Evolutionary conservation across 352 stramenopile species (phyloP).

Genomic region (Globisporangium spinosum): DNA sequence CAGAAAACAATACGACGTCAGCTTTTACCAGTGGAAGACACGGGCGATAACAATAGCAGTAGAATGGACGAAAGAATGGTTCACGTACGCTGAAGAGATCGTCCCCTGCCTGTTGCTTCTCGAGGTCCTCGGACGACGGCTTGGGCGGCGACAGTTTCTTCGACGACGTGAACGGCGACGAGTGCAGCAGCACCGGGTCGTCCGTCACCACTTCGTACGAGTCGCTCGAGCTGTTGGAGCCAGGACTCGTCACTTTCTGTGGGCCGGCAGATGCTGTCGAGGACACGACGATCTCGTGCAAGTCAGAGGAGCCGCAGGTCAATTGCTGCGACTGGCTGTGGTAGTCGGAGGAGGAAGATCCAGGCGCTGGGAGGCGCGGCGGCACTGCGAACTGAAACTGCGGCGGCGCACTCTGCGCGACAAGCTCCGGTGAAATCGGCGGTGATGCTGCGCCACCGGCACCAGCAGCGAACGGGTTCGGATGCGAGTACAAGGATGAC

Average conservation of each 20-base stretch:
- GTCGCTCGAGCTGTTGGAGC: conserved; percentile 67
- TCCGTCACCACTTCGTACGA: conserved; percentile 61
- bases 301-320: not conserved
- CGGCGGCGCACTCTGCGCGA: conserved; percentile 9
- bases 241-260: conserved; percentile 28
- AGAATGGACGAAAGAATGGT: conserved; percentile 12
- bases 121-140: conserved; percentile 21
- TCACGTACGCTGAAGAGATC: conserved; percentile 81
- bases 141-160: conserved; percentile 8
- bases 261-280: conserved; percentile 1
- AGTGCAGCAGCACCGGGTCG: conserved; percentile 28
- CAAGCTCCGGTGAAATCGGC: conserved; percentile 15
- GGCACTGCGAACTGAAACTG: conserved; percentile 28
- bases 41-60: not conserved
- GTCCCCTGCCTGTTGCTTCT: conserved; percentile 38
- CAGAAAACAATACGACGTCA: not conserved
- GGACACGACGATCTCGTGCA: conserved; percentile 29
- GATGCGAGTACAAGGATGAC: conserved; percentile 33
- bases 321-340: conserved; percentile 3
- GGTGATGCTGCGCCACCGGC: conserved; percentile 10
- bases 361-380: conserved; percentile 20
- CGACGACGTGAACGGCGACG: conserved; percentile 18
- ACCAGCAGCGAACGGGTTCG: conserved; percentile 39
- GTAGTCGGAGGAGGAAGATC: not conserved
- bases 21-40: not conserved